These are phyloP conservation scores for Calonectria pseudoturangicola DNA, from an alignment of 2,329 filamentous ascomycete species.

Conservation along the genomic window DNA sequence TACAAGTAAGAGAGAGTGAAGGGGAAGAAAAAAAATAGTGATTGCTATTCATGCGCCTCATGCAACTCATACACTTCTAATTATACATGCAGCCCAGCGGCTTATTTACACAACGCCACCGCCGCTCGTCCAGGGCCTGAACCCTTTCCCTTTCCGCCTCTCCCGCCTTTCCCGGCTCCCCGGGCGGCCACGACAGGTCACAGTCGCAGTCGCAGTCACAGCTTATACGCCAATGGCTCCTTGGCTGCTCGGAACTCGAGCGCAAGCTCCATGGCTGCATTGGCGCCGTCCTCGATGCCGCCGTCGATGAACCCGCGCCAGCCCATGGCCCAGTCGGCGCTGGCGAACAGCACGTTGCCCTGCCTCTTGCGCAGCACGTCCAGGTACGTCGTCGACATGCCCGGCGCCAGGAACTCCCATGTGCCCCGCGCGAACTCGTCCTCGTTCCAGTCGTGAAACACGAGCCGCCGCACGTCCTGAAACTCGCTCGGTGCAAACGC, in stretches of 20 bases:
- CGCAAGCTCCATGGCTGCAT: conserved; percentile 38
- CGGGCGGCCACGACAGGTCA: too few species aligned
- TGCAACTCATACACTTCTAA: too few species aligned
- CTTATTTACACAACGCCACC: neutral
- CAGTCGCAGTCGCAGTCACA: neutral
- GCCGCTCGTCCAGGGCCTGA: neutral
- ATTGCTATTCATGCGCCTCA: too few species aligned
- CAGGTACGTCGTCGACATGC: conserved; percentile 36
- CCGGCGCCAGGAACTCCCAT: conserved; percentile 38
- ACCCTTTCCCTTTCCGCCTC: neutral
- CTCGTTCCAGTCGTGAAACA: conserved; percentile 44
- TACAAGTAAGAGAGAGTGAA: too few species aligned
- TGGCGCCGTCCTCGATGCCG: conserved; percentile 40
- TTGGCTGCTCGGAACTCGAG: conserved; percentile 32
- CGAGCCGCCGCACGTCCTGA: conserved; percentile 30
- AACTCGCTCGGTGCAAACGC: conserved; percentile 34
- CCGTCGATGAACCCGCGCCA: conserved; percentile 42
- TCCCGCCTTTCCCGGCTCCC: neutral
- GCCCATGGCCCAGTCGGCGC: conserved; percentile 41
- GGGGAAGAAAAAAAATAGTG: too few species aligned
- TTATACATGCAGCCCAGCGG: too few species aligned
- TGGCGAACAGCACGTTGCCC: conserved; percentile 39
- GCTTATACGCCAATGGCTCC: conserved; percentile 16
- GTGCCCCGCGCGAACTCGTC: conserved; percentile 42
- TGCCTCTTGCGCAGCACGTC: conserved; percentile 38